Percentiles rank a stretch among this genome's conserved stretches.
These are phyloP conservation scores for Geranomyces michiganensis DNA, from an alignment of 192 early-diverging fungal genomes.

Conservation along the genomic window DNA sequence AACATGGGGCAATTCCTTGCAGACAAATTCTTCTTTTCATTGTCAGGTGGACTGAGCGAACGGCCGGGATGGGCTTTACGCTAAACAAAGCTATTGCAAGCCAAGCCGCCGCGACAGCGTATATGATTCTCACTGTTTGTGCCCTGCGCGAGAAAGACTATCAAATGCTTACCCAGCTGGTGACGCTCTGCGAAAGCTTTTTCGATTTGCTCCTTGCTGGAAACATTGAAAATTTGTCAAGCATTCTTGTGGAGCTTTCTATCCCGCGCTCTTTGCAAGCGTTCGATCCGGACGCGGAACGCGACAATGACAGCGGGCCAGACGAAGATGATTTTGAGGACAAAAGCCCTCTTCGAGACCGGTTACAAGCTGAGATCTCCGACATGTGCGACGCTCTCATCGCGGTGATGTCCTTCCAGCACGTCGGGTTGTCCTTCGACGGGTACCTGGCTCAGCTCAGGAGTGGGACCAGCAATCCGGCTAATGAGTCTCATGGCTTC, in stretches of 20 bases:
- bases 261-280: conserved; percentile 21
- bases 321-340: conserved; percentile 44
- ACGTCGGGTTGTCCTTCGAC: conserved; percentile 47
- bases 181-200: conserved; percentile 47
- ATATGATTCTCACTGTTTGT: conserved; percentile 40
- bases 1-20: not conserved
- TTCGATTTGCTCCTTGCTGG: conserved; percentile 50
- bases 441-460: conserved; percentile 43
- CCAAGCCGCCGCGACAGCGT: conserved; percentile 49
- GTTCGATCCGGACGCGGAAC: conserved; percentile 44
- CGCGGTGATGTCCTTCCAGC: conserved; percentile 33
- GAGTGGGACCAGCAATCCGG: conserved; percentile 21
- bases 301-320: conserved; percentile 35
- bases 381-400: conserved; percentile 36
- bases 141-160: conserved; percentile 31
- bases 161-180: conserved; percentile 44
- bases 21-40: conserved; percentile 52
- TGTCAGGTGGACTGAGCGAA: conserved; percentile 44
- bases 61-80: not conserved
- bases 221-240: conserved; percentile 40
- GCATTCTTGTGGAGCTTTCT: conserved; percentile 45
- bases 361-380: conserved; percentile 7
- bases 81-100: conserved; percentile 25
- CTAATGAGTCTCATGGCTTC: conserved; percentile 40
- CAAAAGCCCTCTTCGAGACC: conserved; percentile 25